Percentiles rank a stretch among this genome's conserved stretches.
Conservation (phyloP, 179 eudicot species). For the Vitellaria paradoxa region DNA sequence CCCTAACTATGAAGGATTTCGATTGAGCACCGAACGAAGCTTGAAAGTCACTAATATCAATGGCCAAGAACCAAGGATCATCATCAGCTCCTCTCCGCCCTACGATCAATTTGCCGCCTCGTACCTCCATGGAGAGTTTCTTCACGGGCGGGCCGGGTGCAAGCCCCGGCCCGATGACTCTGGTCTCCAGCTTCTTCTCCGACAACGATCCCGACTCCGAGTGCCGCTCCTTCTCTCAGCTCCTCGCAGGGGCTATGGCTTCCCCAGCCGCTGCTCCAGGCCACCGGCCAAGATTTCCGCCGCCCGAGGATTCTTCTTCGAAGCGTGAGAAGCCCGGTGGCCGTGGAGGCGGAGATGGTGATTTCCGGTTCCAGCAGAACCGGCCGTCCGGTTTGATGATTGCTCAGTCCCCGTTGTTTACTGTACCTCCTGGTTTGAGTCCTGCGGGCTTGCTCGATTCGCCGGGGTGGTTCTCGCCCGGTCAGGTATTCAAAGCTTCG, state of each 20-base stretch:
- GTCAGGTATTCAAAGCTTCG: slow-evolving; percentile 49
- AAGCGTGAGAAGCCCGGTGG: slow-evolving; percentile 6
- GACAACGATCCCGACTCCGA: slow-evolving; percentile 60
- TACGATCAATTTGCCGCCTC: slow-evolving; percentile 48
- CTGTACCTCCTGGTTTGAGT: slow-evolving; percentile 70
- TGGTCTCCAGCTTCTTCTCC: slow-evolving; percentile 60
- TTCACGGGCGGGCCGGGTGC: slow-evolving; percentile 45
- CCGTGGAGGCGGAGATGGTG: slow-evolving; percentile 14
- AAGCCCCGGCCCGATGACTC: slow-evolving; percentile 73
- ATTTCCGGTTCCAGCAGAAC: slow-evolving; percentile 44
- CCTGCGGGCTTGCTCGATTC: slow-evolving; percentile 78
- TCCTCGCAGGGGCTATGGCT: slow-evolving; percentile 62
- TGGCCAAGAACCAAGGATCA: slow-evolving; percentile 23
- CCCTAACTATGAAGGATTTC: too few species aligned
- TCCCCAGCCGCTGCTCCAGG: slow-evolving; percentile 34
- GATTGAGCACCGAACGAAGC: too few species aligned
- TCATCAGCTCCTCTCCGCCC: slow-evolving; percentile 29
- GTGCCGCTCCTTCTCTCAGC: slow-evolving; percentile 70
- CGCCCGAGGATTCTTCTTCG: slow-evolving; percentile 3
- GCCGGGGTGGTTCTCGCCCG: slow-evolving; percentile 54
- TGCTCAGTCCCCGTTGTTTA: slow-evolving; percentile 43
- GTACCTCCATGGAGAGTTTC: slow-evolving; percentile 37
- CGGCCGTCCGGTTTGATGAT: slow-evolving; percentile 52
- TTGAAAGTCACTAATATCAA: background rate
- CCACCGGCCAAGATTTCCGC: slow-evolving; percentile 12